These are phyloP conservation scores for Hordeum marinum DNA, from an alignment of 176 grass and related monocot species.

Conservation along the genomic window DNA sequence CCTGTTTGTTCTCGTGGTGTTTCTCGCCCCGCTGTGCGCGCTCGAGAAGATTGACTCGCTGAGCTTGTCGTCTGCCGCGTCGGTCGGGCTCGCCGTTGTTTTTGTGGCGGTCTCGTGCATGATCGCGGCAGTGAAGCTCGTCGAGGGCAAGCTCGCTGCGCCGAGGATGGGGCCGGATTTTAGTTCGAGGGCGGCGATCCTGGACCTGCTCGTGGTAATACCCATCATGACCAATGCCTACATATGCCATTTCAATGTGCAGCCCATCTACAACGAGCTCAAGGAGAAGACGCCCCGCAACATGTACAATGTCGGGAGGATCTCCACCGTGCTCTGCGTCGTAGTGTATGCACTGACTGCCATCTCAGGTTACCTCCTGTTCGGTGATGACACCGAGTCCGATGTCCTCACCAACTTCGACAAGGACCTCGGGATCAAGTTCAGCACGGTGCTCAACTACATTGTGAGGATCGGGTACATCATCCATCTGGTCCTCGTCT, in stretches of 20 bases:
- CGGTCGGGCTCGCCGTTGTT: slow-evolving; percentile 69
- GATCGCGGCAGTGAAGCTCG: slow-evolving; percentile 71
- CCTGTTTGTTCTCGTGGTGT: slow-evolving; percentile 67
- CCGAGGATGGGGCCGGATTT: slow-evolving; percentile 90
- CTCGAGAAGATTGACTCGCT: slow-evolving; percentile 92
- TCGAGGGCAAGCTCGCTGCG: slow-evolving; percentile 44
- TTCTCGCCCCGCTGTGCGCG: slow-evolving; percentile 72
- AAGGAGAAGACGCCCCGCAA: slow-evolving; percentile 75
- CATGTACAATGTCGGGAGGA: slow-evolving; percentile 80
- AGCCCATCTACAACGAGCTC: slow-evolving; percentile 96
- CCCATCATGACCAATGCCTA: slow-evolving; percentile 98
- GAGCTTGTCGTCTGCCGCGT: slow-evolving; percentile 78
- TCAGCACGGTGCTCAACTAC: slow-evolving; percentile 83
- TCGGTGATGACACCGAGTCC: slow-evolving; percentile 73
- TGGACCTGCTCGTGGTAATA: slow-evolving; percentile 84
- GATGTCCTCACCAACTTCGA: slow-evolving; percentile 98
- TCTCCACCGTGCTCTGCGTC: slow-evolving; percentile 68
- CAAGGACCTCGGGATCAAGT: slow-evolving; percentile 87
- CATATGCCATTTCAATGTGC: slow-evolving; percentile 92
- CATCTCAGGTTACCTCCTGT: slow-evolving; percentile 80
- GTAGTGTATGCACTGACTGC: slow-evolving; percentile 71
- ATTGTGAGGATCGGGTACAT: slow-evolving; percentile 92
- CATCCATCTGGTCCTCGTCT: slow-evolving; percentile 86
- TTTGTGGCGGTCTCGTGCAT: slow-evolving; percentile 78
- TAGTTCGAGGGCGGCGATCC: slow-evolving; percentile 52